Evolutionary conservation across 495 filamentous ascomycete genomes (phyloP), one percentile per base, ranked within the genome.

Genomic region (Penicilliopsis zonata): DNA sequence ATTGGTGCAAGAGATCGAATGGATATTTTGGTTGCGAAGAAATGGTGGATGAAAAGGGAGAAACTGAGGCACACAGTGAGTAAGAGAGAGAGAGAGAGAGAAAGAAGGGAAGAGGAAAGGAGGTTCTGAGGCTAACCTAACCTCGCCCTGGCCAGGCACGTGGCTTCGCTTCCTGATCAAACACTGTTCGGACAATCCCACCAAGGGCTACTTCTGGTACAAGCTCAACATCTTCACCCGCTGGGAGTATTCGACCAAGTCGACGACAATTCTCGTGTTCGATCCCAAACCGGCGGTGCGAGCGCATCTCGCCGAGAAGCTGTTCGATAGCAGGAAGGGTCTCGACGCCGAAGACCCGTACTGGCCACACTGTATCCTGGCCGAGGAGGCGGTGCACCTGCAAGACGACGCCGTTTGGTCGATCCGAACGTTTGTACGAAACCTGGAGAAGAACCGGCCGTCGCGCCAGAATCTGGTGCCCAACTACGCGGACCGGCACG

Each of bases 401-500:
- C 35, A 50, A 37, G 46, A 53, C 20, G 3, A 13, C 1, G 35
- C 52, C 3, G 49, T 55, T 4, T 55, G 52, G 52, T 21, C 30
- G 3, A 50, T 51, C 22, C 37, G 52, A 1, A 14, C 50, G 16
- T 35, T 37, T 1, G 41, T 55, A 14, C 44, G 52, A 9, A 9
- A 12, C 1, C 40, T 53, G 14, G 52, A 55, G 14, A 48, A 41
- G 28, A 19, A 34, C 4, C 14, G 19, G 1, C 23, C 16, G 3
- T 2, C 14, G 1, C 18, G 28, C 5, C n/a, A 19, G 24, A 21
- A 17, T 7, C 27, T 35, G 2, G 7, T 33, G 5, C 57, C 64
- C 4, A 44, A 62, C 30, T 68, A 65, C 26, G 37, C 45, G 20
- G 35, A 28, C 7, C 39, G 69, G 9, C 63, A 71, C 44, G 59